A percentile compares a stretch with the other conserved stretches of the same genome.
Conservation (phyloP, 805 yeast species). For the Candida arabinofermentans region DNA sequence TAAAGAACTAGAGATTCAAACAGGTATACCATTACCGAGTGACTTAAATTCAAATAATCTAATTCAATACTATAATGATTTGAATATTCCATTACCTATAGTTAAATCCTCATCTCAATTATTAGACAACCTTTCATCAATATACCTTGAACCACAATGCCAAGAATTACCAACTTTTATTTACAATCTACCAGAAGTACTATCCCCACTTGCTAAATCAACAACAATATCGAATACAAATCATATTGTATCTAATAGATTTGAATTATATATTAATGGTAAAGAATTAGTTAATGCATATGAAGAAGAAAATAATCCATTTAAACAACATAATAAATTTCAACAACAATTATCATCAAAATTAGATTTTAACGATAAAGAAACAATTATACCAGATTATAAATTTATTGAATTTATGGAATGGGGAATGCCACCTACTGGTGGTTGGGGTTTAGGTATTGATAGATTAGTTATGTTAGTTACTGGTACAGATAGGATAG, state of each 20-base stretch:
- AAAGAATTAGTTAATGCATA: slow-evolving; percentile 88
- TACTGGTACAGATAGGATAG: slow-evolving; percentile 61
- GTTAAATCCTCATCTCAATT: slow-evolving; percentile 52
- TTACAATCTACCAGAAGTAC: slow-evolving; percentile 73
- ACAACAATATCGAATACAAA: slow-evolving; percentile 25
- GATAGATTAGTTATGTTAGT: slow-evolving; percentile 84
- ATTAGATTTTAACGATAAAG: slow-evolving; percentile 49
- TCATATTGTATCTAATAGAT: slow-evolving; percentile 57
- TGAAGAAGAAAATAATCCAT: slow-evolving; percentile 93
- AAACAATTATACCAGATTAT: slow-evolving; percentile 66
- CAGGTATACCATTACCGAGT: slow-evolving; percentile 48
- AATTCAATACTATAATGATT: slow-evolving; percentile 33
- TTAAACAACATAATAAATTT: slow-evolving; percentile 63
- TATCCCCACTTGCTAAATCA: slow-evolving; percentile 89
- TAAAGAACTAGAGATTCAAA: slow-evolving; percentile 50
- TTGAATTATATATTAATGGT: slow-evolving; percentile 79
- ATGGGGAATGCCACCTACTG: slow-evolving; percentile 96
- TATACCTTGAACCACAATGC: slow-evolving; percentile 64
- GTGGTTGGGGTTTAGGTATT: slow-evolving; percentile 96
- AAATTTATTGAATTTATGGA: slow-evolving; percentile 74
- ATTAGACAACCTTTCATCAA: slow-evolving; percentile 59
- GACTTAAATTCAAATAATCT: slow-evolving; percentile 39
- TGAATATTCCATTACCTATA: slow-evolving; percentile 35
- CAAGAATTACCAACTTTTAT: slow-evolving; percentile 61
- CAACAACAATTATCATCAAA: slow-evolving; percentile 49